Conservation (phyloP, 2,329 filamentous ascomycete genomes). For the Daldinia sp. region DNA sequence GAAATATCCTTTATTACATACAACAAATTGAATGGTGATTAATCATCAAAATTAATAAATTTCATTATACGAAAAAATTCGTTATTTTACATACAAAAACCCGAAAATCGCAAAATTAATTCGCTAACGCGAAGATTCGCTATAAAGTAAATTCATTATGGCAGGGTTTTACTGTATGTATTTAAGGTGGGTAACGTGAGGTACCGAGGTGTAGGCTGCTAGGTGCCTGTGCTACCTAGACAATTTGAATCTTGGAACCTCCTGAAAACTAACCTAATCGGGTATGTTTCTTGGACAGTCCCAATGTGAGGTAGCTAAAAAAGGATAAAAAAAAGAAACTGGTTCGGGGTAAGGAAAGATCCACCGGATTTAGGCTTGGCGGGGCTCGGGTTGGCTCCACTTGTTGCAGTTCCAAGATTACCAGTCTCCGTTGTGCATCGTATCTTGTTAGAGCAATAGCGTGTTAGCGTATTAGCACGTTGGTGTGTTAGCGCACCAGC, state of each 20-base stretch:
- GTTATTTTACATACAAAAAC: no score
- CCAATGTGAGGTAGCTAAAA: constrained; percentile 20
- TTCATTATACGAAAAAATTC: no score
- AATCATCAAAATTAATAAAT: no score
- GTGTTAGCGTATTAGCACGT: no score
- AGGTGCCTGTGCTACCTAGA: not conserved
- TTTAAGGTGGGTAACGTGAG: no score
- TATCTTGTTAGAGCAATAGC: not conserved
- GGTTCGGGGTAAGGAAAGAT: constrained; percentile 11
- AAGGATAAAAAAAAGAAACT: constrained; percentile 22
- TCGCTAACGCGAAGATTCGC: no score
- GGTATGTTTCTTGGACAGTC: constrained; percentile 18
- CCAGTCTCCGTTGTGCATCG: not conserved
- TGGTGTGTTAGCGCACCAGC: not conserved
- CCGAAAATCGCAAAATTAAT: no score
- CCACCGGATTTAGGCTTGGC: constrained; percentile 4
- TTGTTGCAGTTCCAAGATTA: constrained; percentile 25
- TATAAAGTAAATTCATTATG: no score
- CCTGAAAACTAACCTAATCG: constrained; percentile 14
- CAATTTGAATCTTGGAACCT: not conserved
- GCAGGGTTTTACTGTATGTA: no score
- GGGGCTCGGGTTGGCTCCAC: constrained; percentile 9
- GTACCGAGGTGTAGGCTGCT: no score
- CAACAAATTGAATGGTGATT: no score
- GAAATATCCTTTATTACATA: no score